These are phyloP conservation scores for Lepraria neglecta DNA, from an alignment of 495 filamentous ascomycete species.

Conservation along the genomic window DNA sequence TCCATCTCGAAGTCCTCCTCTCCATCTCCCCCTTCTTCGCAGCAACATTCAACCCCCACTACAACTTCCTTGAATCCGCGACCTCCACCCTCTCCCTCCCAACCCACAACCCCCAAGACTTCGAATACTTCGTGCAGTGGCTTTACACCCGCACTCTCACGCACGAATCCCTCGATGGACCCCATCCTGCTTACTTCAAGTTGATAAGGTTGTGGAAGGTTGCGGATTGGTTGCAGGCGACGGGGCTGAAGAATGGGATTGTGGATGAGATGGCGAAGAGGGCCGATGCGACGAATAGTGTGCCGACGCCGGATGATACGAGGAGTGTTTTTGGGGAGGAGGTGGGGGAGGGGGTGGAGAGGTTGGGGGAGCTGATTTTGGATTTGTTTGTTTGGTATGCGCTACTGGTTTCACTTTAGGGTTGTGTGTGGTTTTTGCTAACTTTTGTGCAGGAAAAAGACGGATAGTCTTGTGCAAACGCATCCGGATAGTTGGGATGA, in stretches of 20 bases:
- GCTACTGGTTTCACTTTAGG: neutral
- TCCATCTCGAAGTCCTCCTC: constrained; percentile 42
- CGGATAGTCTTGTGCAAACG: constrained; percentile 37
- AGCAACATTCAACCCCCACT: constrained; percentile 38
- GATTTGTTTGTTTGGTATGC: constrained; percentile 41
- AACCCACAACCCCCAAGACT: constrained; percentile 35
- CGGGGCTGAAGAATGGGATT: constrained; percentile 36
- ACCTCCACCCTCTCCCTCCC: constrained; percentile 36
- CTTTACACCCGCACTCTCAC: constrained; percentile 37
- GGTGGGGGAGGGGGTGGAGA: constrained; percentile 13
- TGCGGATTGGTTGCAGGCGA: constrained; percentile 38
- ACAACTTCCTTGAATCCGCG: constrained; percentile 40
- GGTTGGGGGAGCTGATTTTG: constrained; percentile 35
- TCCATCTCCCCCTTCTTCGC: constrained; percentile 43
- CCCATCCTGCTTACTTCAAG: constrained; percentile 38
- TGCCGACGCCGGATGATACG: constrained; percentile 43
- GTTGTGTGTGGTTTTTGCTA: neutral
- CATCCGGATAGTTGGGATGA: constrained; percentile 37
- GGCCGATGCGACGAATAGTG: constrained; percentile 40
- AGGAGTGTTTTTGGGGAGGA: constrained; percentile 33
- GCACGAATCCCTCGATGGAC: constrained; percentile 27
- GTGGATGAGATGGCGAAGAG: constrained; percentile 35
- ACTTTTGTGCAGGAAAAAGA: constrained; percentile 34
- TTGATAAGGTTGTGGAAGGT: constrained; percentile 43
- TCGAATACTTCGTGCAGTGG: constrained; percentile 43